Base-by-base conservation (phyloP, 2,329 filamentous ascomycete genomes). In the Chlorencoelia australis region DNA sequence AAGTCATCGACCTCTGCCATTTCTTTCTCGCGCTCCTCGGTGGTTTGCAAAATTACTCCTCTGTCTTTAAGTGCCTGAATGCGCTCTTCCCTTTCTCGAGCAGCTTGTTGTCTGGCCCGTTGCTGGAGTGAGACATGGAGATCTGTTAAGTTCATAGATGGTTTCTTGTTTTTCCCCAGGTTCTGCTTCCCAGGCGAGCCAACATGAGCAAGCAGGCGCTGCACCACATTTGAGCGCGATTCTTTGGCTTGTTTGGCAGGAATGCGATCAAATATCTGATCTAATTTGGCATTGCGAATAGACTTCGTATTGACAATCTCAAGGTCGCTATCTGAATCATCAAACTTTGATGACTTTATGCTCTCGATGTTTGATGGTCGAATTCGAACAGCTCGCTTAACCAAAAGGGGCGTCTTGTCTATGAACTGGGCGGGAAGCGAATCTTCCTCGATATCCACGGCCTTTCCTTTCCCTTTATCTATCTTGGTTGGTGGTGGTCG, bases 1-100 rank as follows among this genome's bases (percentile, higher is more conserved):
- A 96, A 72, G 52, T 95, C 82, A 49, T 96, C 91, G 9, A 94
- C 76, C 41, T 88, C 77, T 39, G 82, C 77, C 58, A 86, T 75
- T 55, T 94, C 82, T 21, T 75, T 74, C 53, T 88, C 82, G 14
- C 84, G 76, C 57, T 98, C 88, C 59, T 95, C 89, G 2, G 79
- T 75, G 1, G 84, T 94, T 57, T 88, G 81, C 13, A 96, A 68
- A 16, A 81, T 65, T 17, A 95, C 71, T 6, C 91, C 91, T 59
- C 82, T 86, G 8, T 81, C 79, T 51, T 74, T 77, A 26, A 98
- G 69, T 48, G 79, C 71, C 38, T 85, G 76, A 14, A 96, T 70
- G 37, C 80, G 80, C 47, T 84, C 79, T 41, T 84, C 75, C 35
- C 85, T 78, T 56, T 91, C 86, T 27, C 73, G 61, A 42, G 76